Conservation (phyloP, 176 grass and related monocot genomes). For the Aegilops bicornis region DNA sequence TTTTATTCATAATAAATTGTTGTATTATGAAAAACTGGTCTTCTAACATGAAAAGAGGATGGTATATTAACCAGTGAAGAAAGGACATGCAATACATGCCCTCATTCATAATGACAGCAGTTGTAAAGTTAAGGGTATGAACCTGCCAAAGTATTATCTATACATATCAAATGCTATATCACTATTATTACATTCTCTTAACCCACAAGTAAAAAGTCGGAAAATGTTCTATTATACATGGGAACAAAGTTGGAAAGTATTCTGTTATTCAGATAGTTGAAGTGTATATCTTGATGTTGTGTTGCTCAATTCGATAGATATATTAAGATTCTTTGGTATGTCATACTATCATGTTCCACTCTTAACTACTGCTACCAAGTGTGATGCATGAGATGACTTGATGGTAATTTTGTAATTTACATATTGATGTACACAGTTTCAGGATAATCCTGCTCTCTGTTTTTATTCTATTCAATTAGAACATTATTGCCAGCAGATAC, state of each 20-base stretch:
- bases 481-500: neutral
- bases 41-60: neutral
- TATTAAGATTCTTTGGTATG: neutral
- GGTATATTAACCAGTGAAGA: neutral
- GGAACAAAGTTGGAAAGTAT: slow-evolving; percentile 8
- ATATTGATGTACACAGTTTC: neutral
- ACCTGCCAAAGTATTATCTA: neutral
- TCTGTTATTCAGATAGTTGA: neutral
- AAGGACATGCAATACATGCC: neutral
- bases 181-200: neutral
- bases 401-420: neutral
- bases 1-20: neutral
- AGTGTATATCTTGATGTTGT: neutral
- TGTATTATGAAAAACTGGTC: neutral
- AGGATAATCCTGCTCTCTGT: neutral
- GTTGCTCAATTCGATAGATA: neutral
- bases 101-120: neutral
- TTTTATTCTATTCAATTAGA: neutral
- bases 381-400: neutral
- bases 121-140: neutral
- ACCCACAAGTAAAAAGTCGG: neutral
- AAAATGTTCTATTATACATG: neutral
- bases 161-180: neutral
- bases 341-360: neutral
- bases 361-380: neutral